phyloP scores from a whole-genome alignment of 441 rosid genomes.

The Biscutella laevigata region DNA sequence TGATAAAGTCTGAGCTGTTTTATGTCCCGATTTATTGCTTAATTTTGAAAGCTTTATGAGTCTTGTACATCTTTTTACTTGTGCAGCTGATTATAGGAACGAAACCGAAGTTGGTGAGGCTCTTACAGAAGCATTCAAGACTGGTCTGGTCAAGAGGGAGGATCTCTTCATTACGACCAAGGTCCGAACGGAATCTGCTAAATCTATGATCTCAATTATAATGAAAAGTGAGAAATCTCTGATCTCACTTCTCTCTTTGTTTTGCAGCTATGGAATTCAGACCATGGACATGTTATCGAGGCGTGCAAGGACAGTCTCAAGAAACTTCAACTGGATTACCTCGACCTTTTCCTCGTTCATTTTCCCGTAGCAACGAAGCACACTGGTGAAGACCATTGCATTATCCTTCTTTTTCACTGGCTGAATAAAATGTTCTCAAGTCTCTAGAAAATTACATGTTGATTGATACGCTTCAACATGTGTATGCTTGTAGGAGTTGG shows the following conservation, averaged over 20 bases:
- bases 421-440: neutral
- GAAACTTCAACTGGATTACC: constrained; percentile 83
- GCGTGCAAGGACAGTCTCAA: constrained; percentile 87
- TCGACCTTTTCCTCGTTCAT: constrained; percentile 83
- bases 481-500: constrained; percentile 55
- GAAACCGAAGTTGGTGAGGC: constrained; percentile 85
- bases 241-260: neutral
- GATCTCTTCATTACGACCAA: constrained; percentile 87
- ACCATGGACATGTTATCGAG: constrained; percentile 79
- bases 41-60: neutral
- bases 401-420: neutral
- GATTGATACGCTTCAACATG: neutral
- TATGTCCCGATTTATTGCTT: neutral
- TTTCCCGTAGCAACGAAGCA: constrained; percentile 80
- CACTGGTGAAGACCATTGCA: constrained; percentile 38
- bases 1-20: neutral
- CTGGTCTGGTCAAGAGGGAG: constrained; percentile 70
- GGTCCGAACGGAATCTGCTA: constrained; percentile 26
- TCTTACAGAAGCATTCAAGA: constrained; percentile 60
- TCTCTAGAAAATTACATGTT: neutral
- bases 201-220: neutral
- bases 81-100: constrained; percentile 74
- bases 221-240: neutral
- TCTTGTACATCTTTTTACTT: neutral
- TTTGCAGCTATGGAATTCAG: constrained; percentile 86